Conservation (phyloP, 148 eudicot species). For the Simmondsia chinensis region DNA sequence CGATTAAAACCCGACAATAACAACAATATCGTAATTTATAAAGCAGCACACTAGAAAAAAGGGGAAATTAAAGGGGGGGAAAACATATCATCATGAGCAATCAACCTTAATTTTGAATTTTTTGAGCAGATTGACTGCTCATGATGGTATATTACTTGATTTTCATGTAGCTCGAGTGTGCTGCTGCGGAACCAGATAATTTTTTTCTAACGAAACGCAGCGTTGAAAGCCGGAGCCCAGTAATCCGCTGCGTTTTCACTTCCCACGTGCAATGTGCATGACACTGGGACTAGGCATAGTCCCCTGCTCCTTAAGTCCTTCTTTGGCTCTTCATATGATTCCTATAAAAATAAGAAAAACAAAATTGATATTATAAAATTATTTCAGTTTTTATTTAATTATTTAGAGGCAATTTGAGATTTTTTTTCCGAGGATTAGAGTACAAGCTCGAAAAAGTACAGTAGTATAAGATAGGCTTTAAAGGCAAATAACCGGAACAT, state of each 20-base stretch:
- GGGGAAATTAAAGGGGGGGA: conserved; percentile 9
- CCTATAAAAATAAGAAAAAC: conserved; percentile 20
- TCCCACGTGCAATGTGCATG: conserved; percentile 80
- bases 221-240: conserved; percentile 73
- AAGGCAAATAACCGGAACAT: no score
- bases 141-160: conserved; percentile 68
- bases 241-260: conserved; percentile 84
- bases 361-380: no score
- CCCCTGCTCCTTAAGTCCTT: conserved; percentile 84
- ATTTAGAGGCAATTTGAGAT: no score
- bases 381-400: no score
- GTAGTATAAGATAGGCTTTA: no score
- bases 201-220: conserved; percentile 40
- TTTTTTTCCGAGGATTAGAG: no score
- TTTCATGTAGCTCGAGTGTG: conserved; percentile 15
- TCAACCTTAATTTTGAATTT: conserved; percentile 50
- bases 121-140: conserved; percentile 74
- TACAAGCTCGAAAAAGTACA: no score
- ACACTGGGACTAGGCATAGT: conserved; percentile 72
- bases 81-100: conserved; percentile 86
- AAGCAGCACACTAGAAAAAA: conserved; percentile 12
- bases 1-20: no score
- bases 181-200: conserved; percentile 20
- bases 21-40: no score
- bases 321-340: conserved; percentile 31